Base-by-base conservation (phyloP, 2,329 filamentous ascomycete genomes). In the Ophiostoma quercus region DNA sequence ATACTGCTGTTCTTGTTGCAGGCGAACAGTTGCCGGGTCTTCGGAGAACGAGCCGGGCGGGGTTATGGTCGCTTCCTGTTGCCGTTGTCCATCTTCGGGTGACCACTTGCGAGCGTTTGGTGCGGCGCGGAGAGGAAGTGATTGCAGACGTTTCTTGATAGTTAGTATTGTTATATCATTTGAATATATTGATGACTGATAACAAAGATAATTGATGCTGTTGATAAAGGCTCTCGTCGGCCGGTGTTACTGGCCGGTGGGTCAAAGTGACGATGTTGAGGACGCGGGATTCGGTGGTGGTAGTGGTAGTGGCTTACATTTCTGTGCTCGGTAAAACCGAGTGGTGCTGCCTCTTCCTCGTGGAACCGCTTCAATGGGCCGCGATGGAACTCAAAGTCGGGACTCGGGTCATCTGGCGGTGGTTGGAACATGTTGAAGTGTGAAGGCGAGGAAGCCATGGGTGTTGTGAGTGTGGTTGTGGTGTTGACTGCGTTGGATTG, bases 71-170 rank as follows among this genome's bases (percentile, higher is more conserved):
- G 63, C 77, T 74, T 19, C 76, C 73, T 41, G 75, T 74, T 72
- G 75, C 76, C 67, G 68, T 68, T 77, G 76, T 68, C 73, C 70
- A 41, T 69, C 71, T 14, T 71, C 70, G 29, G 79, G 76, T 6
- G 76, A 72, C 75, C 77, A 78, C 74, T 77, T 77, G 69, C 78
- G 79, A 9, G 79, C 43, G 43, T 47, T 77, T 60, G 82, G 82
- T 39, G 82, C 82, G 11, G 80, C 81, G 71, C 84, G 81, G 16
- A 85, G 76, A 14, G 84, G 84, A 4, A 86, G 80, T 63, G 82
- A 82, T 70, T 86, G 84, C 19, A 85, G 72, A 54, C 84, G 83
- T 83, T 87, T 87, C 84, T 86, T 68, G 47, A 47, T 51, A 76
- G 73, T 63, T 68, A 67, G 41, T 22, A 63, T 63, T 6, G 7